Percentiles rank a stretch among this genome's conserved stretches.
phyloP scores from a whole-genome alignment of 192 early-diverging fungal species.

The Martensiomyces pterosporus region DNA sequence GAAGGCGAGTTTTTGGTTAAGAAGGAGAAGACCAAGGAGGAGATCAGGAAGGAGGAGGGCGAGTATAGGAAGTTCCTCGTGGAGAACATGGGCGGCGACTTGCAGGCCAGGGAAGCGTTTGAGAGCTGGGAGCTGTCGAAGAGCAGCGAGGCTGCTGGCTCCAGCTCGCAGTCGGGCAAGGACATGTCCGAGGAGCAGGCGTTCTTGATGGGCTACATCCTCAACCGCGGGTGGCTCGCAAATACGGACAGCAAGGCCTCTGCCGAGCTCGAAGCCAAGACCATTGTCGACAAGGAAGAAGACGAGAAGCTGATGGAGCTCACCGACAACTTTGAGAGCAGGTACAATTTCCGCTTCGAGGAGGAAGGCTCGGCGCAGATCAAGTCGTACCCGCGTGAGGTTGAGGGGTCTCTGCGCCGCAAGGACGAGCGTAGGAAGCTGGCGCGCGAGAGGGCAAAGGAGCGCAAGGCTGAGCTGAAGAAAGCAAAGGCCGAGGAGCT shows the following conservation, averaged over 20 bases:
- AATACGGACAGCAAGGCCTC: slow-evolving; percentile 60
- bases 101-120: slow-evolving; percentile 13
- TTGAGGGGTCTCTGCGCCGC: slow-evolving; percentile 78
- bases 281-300: slow-evolving; percentile 67
- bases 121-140: slow-evolving; percentile 54
- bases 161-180: slow-evolving; percentile 10
- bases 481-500: slow-evolving; percentile 74
- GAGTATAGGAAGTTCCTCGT: slow-evolving; percentile 89
- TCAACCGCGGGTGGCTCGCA: slow-evolving; percentile 94
- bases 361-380: slow-evolving; percentile 71
- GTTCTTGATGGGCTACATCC: slow-evolving; percentile 87
- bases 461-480: slow-evolving; percentile 73
- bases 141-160: slow-evolving; percentile 41
- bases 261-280: slow-evolving; percentile 59
- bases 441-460: slow-evolving; percentile 64
- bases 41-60: slow-evolving; percentile 76
- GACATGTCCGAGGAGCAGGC: slow-evolving; percentile 53
- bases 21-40: slow-evolving; percentile 69
- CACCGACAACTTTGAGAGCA: slow-evolving; percentile 82
- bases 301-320: slow-evolving; percentile 76
- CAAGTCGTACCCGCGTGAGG: slow-evolving; percentile 73
- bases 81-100: slow-evolving; percentile 59
- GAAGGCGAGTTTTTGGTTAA: slow-evolving; percentile 62
- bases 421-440: slow-evolving; percentile 76
- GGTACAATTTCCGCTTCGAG: slow-evolving; percentile 93